Conservation (phyloP, 768 basidiomycete genomes). For the Tylopilus sp. region DNA sequence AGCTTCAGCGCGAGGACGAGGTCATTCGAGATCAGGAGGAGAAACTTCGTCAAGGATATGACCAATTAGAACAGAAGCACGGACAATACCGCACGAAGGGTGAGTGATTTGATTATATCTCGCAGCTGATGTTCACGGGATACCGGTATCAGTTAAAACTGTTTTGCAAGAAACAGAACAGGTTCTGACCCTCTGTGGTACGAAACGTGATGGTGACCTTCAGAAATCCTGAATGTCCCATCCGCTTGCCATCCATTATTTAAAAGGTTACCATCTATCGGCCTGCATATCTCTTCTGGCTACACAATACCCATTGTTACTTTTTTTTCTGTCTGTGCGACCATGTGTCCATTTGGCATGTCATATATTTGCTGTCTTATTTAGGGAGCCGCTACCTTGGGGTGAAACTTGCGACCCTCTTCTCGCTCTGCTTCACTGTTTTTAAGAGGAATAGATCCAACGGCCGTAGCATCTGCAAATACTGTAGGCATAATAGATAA, state of each 20-base stretch:
- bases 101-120: constrained; percentile 14
- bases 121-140: constrained; percentile 3
- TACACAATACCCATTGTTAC: neutral
- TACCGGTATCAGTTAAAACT: constrained; percentile 32
- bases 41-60: constrained; percentile 35
- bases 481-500: neutral
- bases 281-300: neutral
- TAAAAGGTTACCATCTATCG: neutral
- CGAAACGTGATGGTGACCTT: constrained; percentile 36
- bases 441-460: neutral
- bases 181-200: constrained; percentile 42
- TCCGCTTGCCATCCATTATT: neutral
- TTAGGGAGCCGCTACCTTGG: neutral
- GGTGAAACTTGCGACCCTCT: neutral
- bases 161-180: constrained; percentile 44
- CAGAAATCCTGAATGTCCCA: neutral
- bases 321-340: neutral
- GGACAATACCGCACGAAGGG: constrained; percentile 40
- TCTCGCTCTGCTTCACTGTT: neutral
- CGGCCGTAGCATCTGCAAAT: neutral
- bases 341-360: neutral
- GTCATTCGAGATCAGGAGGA: constrained; percentile 41
- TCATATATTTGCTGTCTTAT: neutral
- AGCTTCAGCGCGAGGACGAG: constrained; percentile 38
- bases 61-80: constrained; percentile 40